Evolutionary conservation across 179 eudicot genomes (phyloP), one percentile per base, ranked within the genome.

Genomic region (Vitellaria paradoxa): DNA sequence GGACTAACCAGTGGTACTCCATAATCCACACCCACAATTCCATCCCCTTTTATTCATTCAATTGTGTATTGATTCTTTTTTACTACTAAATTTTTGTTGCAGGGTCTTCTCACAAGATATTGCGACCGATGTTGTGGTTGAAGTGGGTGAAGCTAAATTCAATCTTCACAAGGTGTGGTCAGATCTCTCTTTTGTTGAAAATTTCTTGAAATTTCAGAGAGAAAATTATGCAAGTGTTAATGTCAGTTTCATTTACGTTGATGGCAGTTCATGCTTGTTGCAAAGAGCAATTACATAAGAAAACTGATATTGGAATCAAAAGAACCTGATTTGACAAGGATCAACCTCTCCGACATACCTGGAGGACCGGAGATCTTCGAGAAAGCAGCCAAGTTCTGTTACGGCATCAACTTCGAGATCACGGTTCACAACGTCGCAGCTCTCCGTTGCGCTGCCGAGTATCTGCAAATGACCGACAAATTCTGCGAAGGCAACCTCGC

Each of bases 31-130:
- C 46, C 30, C 55, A 17, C 9, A n/a, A 2, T 20, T n/a, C 52
- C 26, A 53, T 2, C 18, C 7, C 55, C 8, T 56, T 69, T 9
- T 5, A 46, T n/a, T 9, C 55, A 46, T 78, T 2, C n/a, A 26
- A 66, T 23, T 14, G 7, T 23, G 17, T 18, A 55, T 61, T n/a
- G n/a, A 7, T 20, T 42, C n/a, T 9, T 23, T 30, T 72, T 40
- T 40, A 0, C 10, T n/a, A 24, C 14, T 55, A 56, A 20, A 20
- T 76, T 37, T 60, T 65, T 76, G 37, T 2, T 74, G 30, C 91
- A 93, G 99, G 99, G 92, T 93, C 23, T 89, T 89, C 79, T 89
- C 99, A 74, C 97, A 95, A 86, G 97, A 89, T 13, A 87, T 95
- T 77, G 93, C 99, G 13, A 84, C 92, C 70, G 99, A 95, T 68